phyloP scores from a whole-genome alignment of 2,329 filamentous ascomycete species.

The Ceratocystis cacaofunesta region DNA sequence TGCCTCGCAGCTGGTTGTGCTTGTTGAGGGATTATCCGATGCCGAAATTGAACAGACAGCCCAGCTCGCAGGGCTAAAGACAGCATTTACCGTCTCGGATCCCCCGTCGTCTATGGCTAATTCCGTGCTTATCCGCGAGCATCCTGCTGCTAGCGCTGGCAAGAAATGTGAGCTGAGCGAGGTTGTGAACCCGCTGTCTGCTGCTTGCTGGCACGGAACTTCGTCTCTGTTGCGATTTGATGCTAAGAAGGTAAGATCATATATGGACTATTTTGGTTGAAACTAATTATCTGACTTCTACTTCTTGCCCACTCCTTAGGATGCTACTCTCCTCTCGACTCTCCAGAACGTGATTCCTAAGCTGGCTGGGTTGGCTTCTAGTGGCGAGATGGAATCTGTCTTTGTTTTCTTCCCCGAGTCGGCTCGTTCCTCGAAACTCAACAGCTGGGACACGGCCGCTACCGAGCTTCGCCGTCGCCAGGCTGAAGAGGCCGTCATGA shows the following conservation, averaged over 20 bases:
- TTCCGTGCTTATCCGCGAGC: constrained; percentile 29
- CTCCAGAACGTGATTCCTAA: constrained; percentile 32
- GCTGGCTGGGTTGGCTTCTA: constrained; percentile 31
- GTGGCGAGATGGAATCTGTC: constrained; percentile 40
- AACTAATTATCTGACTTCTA: neutral
- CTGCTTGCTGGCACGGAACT: constrained; percentile 31
- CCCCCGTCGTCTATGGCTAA: constrained; percentile 31
- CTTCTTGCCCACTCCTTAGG: constrained; percentile 21
- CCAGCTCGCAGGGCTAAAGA: constrained; percentile 20
- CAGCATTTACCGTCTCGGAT: constrained; percentile 35
- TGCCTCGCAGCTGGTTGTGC: constrained; percentile 39
- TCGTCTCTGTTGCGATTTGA: constrained; percentile 32
- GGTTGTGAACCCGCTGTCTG: constrained; percentile 30
- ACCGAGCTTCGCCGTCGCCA: constrained; percentile 35
- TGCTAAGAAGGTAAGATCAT: constrained; percentile 28
- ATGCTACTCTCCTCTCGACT: constrained; percentile 29
- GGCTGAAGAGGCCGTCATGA: constrained; percentile 20
- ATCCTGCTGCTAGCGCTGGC: constrained; percentile 29
- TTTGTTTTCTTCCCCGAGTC: constrained; percentile 39
- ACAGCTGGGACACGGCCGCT: constrained; percentile 29
- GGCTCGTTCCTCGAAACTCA: constrained; percentile 26
- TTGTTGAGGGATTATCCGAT: constrained; percentile 41
- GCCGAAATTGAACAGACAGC: constrained; percentile 32
- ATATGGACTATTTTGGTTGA: neutral
- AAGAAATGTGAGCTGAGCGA: constrained; percentile 28